Percentiles rank a stretch among this genome's conserved stretches.
phyloP scores from a whole-genome alignment of 2,329 filamentous ascomycete genomes.

The Chrysosporium queenslandicum region DNA sequence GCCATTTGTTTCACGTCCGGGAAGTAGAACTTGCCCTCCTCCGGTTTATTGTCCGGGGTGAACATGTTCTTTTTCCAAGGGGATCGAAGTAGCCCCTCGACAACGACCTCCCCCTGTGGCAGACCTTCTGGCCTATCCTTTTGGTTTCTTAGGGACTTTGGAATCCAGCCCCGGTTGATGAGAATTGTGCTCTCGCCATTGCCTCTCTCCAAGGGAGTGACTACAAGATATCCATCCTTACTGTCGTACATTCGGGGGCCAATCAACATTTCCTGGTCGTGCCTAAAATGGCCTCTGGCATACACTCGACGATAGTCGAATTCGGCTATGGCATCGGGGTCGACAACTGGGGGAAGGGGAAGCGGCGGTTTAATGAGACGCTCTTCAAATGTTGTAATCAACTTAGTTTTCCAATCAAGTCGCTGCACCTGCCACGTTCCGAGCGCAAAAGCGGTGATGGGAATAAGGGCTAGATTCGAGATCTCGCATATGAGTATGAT shows the following conservation, averaged over 20 bases:
- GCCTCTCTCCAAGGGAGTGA: constrained; percentile 76
- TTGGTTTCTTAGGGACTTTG: constrained; percentile 61
- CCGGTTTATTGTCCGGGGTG: constrained; percentile 78
- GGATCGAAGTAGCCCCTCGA: constrained; percentile 76
- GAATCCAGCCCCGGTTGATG: constrained; percentile 86
- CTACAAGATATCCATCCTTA: constrained; percentile 78
- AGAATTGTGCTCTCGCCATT: constrained; percentile 58
- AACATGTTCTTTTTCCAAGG: constrained; percentile 98
- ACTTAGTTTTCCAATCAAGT: constrained; percentile 83
- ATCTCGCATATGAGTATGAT: not conserved
- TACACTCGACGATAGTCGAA: constrained; percentile 86
- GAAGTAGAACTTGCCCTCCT: constrained; percentile 83
- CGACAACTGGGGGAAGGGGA: constrained; percentile 71
- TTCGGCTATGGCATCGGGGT: constrained; percentile 68
- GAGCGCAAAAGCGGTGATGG: constrained; percentile 77
- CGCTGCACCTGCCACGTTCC: constrained; percentile 95
- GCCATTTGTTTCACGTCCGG: constrained; percentile 93
- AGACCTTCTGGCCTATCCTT: constrained; percentile 53
- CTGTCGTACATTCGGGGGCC: constrained; percentile 84
- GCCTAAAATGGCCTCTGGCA: constrained; percentile 62
- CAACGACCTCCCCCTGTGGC: constrained; percentile 58
- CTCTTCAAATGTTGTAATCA: constrained; percentile 87
- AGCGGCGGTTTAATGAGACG: constrained; percentile 75
- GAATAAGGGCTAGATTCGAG: constrained; percentile 58
- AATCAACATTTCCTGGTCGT: constrained; percentile 94